phyloP scores from a whole-genome alignment of 768 basidiomycete genomes.

The Pholiota molesta region DNA sequence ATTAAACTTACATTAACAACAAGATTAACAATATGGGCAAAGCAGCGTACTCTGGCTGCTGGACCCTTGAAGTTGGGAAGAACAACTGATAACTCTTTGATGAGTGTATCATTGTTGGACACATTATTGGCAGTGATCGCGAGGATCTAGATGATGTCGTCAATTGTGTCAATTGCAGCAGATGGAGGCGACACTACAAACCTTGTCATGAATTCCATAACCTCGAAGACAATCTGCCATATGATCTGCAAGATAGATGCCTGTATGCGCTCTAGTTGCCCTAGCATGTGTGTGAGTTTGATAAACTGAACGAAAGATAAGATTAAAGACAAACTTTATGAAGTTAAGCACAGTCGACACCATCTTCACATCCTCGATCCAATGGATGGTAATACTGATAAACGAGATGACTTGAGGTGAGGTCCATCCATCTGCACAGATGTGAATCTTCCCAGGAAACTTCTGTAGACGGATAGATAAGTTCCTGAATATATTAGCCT shows the following conservation, averaged over 20 bases:
- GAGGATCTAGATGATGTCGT: not conserved
- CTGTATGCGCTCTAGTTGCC: conserved; percentile 7
- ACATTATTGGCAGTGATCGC: not conserved
- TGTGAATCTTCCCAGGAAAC: conserved; percentile 23
- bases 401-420: conserved; percentile 28
- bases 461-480: conserved; percentile 8
- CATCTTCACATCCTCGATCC: conserved; percentile 21
- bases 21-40: not conserved
- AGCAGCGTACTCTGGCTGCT: not conserved
- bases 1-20: not conserved
- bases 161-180: too few relatives aligned
- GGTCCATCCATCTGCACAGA: conserved; percentile 31
- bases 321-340: conserved; percentile 15
- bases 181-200: too few relatives aligned
- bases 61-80: not conserved
- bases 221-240: conserved; percentile 12
- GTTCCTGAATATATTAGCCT: not conserved
- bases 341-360: conserved; percentile 18
- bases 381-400: conserved; percentile 26
- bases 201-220: conserved; percentile 33
- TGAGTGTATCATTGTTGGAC: not conserved
- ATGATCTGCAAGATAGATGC: conserved; percentile 4
- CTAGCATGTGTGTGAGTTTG: not conserved
- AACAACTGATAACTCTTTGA: not conserved
- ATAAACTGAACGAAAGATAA: too few relatives aligned